Percentiles rank a stretch among this genome's conserved stretches.
These are phyloP conservation scores for Diaporthe nobilis DNA, from an alignment of 2,329 filamentous ascomycete species.

Conservation along the genomic window DNA sequence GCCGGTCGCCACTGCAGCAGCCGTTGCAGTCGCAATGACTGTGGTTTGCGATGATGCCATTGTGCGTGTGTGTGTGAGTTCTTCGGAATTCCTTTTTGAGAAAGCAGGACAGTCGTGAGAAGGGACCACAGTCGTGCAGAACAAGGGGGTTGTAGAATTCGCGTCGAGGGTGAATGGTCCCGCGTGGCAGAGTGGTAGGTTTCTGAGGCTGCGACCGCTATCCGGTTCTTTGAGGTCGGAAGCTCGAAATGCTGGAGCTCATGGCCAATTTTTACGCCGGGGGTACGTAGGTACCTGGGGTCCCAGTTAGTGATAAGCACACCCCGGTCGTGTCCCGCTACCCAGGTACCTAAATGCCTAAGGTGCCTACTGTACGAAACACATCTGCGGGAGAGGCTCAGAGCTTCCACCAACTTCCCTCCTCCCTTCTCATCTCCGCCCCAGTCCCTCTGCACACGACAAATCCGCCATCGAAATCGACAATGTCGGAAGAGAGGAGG, in stretches of 20 bases:
- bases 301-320: not conserved
- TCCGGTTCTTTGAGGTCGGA: conserved; percentile 24
- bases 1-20: conserved; percentile 72
- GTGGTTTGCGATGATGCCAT: conserved; percentile 73
- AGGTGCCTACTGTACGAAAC: conserved; percentile 32
- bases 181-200: conserved; percentile 3
- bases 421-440: not conserved
- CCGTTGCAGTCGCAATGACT: conserved; percentile 71
- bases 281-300: conserved; percentile 30
- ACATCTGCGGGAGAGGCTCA: conserved; percentile 25
- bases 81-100: conserved; percentile 51
- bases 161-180: not conserved
- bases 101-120: not conserved
- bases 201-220: conserved; percentile 13
- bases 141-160: not conserved
- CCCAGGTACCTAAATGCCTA: conserved; percentile 10
- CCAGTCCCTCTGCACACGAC: not conserved
- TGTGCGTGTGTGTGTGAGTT: conserved; percentile 62
- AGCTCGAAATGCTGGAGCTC: conserved; percentile 30
- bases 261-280: conserved; percentile 33
- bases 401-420: conserved; percentile 5
- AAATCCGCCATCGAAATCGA: conserved; percentile 10
- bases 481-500: conserved; percentile 37
- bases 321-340: conserved; percentile 11
- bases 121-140: not conserved